These are phyloP conservation scores for Botryosphaeria dothidea DNA, from an alignment of 2,329 filamentous ascomycete species.

Conservation along the genomic window DNA sequence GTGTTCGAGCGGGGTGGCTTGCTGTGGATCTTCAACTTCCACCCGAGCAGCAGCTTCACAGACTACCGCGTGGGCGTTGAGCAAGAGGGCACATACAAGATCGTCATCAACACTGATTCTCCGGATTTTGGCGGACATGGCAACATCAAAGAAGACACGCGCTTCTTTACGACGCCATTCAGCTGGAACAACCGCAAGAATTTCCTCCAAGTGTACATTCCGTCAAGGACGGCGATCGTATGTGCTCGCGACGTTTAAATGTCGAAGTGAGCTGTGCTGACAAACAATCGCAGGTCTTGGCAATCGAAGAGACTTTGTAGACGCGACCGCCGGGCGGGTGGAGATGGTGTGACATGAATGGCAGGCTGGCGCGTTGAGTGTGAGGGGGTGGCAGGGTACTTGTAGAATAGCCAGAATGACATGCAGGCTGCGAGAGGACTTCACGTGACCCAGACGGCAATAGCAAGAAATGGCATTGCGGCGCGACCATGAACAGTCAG, in stretches of 20 bases:
- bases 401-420: constrained; percentile 15
- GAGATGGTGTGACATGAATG: not conserved
- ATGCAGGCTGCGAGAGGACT: not conserved
- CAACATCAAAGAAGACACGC: constrained; percentile 74
- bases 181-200: constrained; percentile 89
- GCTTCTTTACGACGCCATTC: constrained; percentile 90
- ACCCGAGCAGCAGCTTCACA: constrained; percentile 78
- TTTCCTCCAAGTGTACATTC: constrained; percentile 90
- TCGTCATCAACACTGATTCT: constrained; percentile 81
- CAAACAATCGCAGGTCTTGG: constrained; percentile 18
- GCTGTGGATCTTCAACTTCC: constrained; percentile 96
- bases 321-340: not conserved
- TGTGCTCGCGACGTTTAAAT: constrained; percentile 31
- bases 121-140: constrained; percentile 76
- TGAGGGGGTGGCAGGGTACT: constrained; percentile 2
- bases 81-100: constrained; percentile 77
- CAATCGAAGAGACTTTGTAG: constrained; percentile 35
- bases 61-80: constrained; percentile 94
- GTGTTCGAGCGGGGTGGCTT: constrained; percentile 92
- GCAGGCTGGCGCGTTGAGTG: not conserved
- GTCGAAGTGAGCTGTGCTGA: not conserved
- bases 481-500: not conserved
- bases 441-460: not conserved
- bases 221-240: constrained; percentile 79
- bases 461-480: not conserved